A percentile compares a stretch with the other conserved stretches of the same genome.
phyloP scores from a whole-genome alignment of 805 yeast genomes.

The Blastobotrys mokoenaii region DNA sequence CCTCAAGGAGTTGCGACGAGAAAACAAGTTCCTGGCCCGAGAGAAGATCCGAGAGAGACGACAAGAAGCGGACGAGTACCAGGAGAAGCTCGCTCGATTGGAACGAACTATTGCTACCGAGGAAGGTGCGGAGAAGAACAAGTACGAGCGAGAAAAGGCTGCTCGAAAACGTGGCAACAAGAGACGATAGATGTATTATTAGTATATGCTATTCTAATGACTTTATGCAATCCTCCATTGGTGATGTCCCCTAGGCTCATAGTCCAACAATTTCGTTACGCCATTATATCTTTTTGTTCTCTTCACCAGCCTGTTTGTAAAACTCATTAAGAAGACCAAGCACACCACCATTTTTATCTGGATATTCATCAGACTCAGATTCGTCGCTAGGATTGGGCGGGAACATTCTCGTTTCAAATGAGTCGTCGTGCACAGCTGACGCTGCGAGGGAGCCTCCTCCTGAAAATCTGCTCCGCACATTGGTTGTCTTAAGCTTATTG shows the following conservation, averaged over 20 bases:
- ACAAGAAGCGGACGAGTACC: conserved; percentile 67
- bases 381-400: not conserved
- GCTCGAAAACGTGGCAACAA: conserved; percentile 40
- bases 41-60: conserved; percentile 76
- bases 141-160: conserved; percentile 79
- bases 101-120: conserved; percentile 82
- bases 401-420: not conserved
- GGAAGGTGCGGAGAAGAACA: conserved; percentile 92
- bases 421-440: not conserved
- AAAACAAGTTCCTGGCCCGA: conserved; percentile 77
- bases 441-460: too few relatives aligned
- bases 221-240: not conserved
- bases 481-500: conserved; percentile 6
- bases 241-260: too few relatives aligned
- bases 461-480: not conserved
- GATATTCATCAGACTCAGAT: not conserved
- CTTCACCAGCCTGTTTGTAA: conserved; percentile 38
- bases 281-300: too few relatives aligned
- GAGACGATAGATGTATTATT: not conserved
- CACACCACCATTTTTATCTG: conserved; percentile 41
- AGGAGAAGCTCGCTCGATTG: conserved; percentile 80
- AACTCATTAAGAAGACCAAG: conserved; percentile 74
- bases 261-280: too few relatives aligned
- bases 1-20: conserved; percentile 84
- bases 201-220: not conserved